A percentile compares a stretch with the other conserved stretches of the same genome.
phyloP scores from a whole-genome alignment of 2,329 filamentous ascomycete genomes.

The Curvularia eragrostidis region DNA sequence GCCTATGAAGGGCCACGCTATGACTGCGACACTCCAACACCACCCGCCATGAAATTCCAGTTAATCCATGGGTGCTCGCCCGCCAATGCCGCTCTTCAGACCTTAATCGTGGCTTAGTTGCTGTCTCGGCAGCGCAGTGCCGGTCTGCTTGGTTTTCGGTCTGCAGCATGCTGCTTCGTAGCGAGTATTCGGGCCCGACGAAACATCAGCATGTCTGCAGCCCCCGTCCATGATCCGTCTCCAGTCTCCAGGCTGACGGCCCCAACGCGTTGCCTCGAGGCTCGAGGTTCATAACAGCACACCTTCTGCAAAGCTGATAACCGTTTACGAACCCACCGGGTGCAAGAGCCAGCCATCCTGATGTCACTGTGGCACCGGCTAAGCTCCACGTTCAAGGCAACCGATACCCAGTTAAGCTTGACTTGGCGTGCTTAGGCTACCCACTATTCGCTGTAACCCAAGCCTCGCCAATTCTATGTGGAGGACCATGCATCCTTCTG shows the following conservation, averaged over 20 bases:
- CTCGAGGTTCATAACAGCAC: not conserved
- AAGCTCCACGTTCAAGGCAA: conserved; percentile 12
- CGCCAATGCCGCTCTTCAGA: conserved; percentile 14
- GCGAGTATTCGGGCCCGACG: not conserved
- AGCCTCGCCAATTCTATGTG: conserved; percentile 12
- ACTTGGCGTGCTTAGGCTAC: conserved; percentile 18
- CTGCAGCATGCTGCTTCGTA: not conserved
- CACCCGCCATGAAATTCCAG: conserved; percentile 23
- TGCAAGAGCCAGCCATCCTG: conserved; percentile 4
- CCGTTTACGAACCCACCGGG: conserved; percentile 1
- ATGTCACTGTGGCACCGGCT: conserved; percentile 19
- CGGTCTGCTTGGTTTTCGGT: not conserved
- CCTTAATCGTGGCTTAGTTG: conserved; percentile 5
- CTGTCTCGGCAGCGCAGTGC: conserved; percentile 15
- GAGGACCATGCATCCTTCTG: not conserved
- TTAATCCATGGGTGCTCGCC: conserved; percentile 15
- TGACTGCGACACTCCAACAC: conserved; percentile 21
- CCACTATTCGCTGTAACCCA: conserved; percentile 7
- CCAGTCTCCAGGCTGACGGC: not conserved
- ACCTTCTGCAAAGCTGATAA: conserved; percentile 1
- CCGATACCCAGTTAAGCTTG: conserved; percentile 8
- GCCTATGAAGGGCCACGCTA: conserved; percentile 28
- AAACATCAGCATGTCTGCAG: not conserved
- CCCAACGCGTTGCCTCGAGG: not conserved
- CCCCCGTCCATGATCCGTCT: not conserved